Base-by-base conservation (phyloP, 2,329 filamentous ascomycete genomes). In the Penicillium sumatraense region DNA sequence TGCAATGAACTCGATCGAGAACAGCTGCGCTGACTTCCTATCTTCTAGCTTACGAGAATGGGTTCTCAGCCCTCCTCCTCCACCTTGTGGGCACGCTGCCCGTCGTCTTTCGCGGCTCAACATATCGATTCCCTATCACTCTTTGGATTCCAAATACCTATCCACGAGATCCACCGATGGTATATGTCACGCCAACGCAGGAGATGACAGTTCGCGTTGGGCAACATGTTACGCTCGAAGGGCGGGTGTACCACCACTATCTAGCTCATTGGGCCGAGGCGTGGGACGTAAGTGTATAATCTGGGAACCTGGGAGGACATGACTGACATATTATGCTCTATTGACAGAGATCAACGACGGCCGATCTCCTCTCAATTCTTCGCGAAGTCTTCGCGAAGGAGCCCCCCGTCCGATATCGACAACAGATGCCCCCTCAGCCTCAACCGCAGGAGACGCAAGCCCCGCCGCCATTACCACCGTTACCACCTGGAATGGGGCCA, bases 61-160 rank as follows among this genome's bases (percentile, higher is more conserved):
- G 95, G 68, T 80, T 84, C 61, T 93, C 92, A 11, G 90, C 92
- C 47, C 85, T 99, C 26, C 87, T 99, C 51, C 81, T 99, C 47
- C 90, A 91, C 64, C 83, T 99, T 50, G 86, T 86, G 35, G 95
- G 95, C 62, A 98, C 93, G 3, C 78, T 99, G 33, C 93, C 95
- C n/a, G 93, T 96, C 56, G 81, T 84, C 64, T 99, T 98, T 77
- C 88, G 93, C 67, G 93, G 93, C 68, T 88, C 86, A 24, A 89
- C 87, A 4, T 99, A 98, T 75, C 86, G 91, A 62, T 98, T 98
- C 67, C 95, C 95, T 20, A 81, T 99, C 61, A 89, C 90, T 60
- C 76, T 98, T 83, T 98, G 95, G 93, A 82, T 98, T 41, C 95
- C 95, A 3, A 91, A 96, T 70, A 85, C 86, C 51, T 99, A 98